Base-by-base conservation (phyloP, 1,139 yeast genomes). In the Candida sp. region DNA sequence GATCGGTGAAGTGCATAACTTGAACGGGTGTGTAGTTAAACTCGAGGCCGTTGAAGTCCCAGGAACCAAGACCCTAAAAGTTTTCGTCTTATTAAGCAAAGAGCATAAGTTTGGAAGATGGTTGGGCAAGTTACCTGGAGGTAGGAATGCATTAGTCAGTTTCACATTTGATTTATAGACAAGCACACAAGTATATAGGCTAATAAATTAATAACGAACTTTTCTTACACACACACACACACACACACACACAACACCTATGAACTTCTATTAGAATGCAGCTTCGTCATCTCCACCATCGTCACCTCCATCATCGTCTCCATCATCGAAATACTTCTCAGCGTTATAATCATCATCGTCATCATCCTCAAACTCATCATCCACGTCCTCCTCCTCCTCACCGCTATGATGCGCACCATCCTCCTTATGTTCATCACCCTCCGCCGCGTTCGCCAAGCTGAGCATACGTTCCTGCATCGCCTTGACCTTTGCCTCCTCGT, bases 81-180 rank as follows among this genome's bases (percentile, higher is more conserved):
- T 92, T 11, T 75, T 81, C 56, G 94, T 88, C 0, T 78, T 90
- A 45, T 75, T 89, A 12, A 82, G 94, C 49, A 90, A 92, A 68
- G 97, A 93, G 67, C 97, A 89, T 65, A 84, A 88, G 63, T 78
- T 90, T 54, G 98, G 97, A 44, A 84, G 98, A 66, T 92, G 97
- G 97, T 61, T 76, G 47, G 68, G 63, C 30, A 73, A 73, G 55
- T 59, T 69, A 33, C 69, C 68, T 17, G 73, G 72, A n/a, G 80
- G 74, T 42, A 70, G 81, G 60, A 77, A 76, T 58, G 72, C 77
- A 31, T 66, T 77, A 58, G 67, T 73, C 42, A 66, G 71, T 56
- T 72, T 76, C 61, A 65, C 73, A 54, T 71, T 76, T 54, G 70
- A 67, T 62, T 61, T 73, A 54, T 73, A 69, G 48, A 37, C 12